Base-by-base conservation (phyloP, 164 flowering plant genomes). In the Tetrastigma voinierianum region DNA sequence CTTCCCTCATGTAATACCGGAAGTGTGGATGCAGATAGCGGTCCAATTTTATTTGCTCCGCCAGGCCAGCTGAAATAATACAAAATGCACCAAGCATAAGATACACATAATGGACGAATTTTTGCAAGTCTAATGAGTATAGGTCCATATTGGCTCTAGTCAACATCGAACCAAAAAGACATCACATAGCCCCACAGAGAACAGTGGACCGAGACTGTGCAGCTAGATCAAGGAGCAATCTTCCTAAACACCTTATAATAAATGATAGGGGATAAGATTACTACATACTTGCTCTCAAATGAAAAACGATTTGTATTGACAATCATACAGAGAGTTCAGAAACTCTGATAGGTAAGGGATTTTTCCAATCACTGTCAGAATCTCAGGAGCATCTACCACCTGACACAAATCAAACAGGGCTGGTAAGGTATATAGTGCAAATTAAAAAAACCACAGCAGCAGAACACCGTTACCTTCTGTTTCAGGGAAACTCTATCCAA, bases 371-470 rank as follows among this genome's bases (percentile, higher is more conserved):
- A 92, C 97, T 6, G 99, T 84, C 75, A 95, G 73, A 46, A 95
- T 95, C 83, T 95, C 99, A 15, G 98, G 99, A 48, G 99, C 98
- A 84, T 95, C 98, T 62, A 95, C 98, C 46, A 95, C 97, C 99
- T 95, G 84, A 32, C 40, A 32, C 40, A 32, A 32, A 32, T 32
- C 16, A 44, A 63, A 56, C 46, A 58, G 23, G 20, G 10, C n/a
- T 9, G 55, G 21, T 51, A 19, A 65, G 9, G 18, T 16, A 32
- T 32, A 32, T n/a, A 24, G 40, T n/a, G n/a, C n/a, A 23, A 11
- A 21, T 21, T 40, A 6, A 64, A 69, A 54, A 2, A 72, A 20
- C 20, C 44, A 48, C 5, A 61, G 17, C 21, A 4, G 62, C 53
- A 48, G 32, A 74, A 32, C 12, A 19, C n/a, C 9, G 15, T 57